These are phyloP conservation scores for Elaeis guineensis DNA, from an alignment of 176 grass and related monocot genomes.

Conservation along the genomic window DNA sequence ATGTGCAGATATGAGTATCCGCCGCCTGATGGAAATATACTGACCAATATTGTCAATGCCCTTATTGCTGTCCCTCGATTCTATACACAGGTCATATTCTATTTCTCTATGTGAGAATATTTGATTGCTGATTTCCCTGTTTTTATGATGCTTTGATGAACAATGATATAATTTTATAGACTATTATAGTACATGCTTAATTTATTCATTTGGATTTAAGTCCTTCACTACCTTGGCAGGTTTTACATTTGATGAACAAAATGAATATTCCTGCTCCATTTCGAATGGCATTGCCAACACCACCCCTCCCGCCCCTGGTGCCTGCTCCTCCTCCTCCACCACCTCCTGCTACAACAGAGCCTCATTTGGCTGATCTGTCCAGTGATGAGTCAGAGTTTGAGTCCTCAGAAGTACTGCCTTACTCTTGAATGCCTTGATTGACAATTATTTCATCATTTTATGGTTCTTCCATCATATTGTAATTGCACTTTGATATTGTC, in stretches of 20 bases:
- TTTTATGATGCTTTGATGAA: too few species aligned
- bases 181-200: neutral
- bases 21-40: constrained; percentile 85
- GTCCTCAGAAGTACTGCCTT: constrained; percentile 70
- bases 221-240: constrained; percentile 27
- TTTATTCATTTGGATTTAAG: constrained; percentile 18
- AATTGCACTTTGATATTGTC: neutral
- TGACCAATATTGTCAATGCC: constrained; percentile 85
- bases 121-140: too few species aligned
- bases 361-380: constrained; percentile 42
- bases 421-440: constrained; percentile 5
- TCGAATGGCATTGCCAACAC: constrained; percentile 88
- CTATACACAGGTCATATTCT: constrained; percentile 52
- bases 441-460: constrained; percentile 4
- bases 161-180: neutral
- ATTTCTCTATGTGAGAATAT: too few species aligned
- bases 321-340: constrained; percentile 38
- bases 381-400: constrained; percentile 97
- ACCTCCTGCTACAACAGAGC: constrained; percentile 23
- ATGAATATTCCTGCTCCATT: constrained; percentile 97
- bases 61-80: constrained; percentile 87
- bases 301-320: constrained; percentile 57
- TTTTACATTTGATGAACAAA: constrained; percentile 98
- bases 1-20: constrained; percentile 74
- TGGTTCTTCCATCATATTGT: constrained; percentile 2